Conservation (phyloP, 1,284 basidiomycete species). For the Anthracocystis setariae region DNA sequence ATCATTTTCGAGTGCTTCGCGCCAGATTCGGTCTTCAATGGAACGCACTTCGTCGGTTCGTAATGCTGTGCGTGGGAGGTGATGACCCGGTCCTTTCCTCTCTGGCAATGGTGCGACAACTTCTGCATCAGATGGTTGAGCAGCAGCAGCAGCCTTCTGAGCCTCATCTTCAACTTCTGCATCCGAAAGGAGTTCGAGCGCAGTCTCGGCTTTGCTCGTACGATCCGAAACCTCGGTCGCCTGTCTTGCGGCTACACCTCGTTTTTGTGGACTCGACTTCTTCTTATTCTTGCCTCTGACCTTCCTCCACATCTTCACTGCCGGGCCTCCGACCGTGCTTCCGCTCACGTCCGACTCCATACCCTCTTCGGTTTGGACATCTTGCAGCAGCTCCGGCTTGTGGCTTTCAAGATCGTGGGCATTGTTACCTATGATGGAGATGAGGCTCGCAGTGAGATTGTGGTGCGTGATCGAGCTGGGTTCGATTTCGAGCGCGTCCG, state of each 20-base stretch:
- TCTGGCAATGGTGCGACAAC: not conserved
- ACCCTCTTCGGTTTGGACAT: constrained; percentile 15
- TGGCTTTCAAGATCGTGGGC: constrained; percentile 30
- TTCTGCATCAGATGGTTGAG: not conserved
- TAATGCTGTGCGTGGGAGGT: constrained; percentile 32
- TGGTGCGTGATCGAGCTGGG: constrained; percentile 14
- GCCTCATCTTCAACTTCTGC: no score
- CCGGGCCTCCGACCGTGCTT: constrained; percentile 53
- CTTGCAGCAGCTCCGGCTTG: constrained; percentile 49
- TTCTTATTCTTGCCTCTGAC: constrained; percentile 44
- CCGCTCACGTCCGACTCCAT: constrained; percentile 44
- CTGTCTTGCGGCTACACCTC: constrained; percentile 7
- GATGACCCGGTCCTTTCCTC: not conserved
- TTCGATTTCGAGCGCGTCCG: constrained; percentile 27
- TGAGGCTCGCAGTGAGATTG: constrained; percentile 14
- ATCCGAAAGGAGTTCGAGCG: constrained; percentile 23
- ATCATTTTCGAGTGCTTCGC: constrained; percentile 42
- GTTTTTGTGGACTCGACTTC: constrained; percentile 6
- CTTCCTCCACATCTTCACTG: constrained; percentile 49
- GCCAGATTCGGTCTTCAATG: constrained; percentile 52
- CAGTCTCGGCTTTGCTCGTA: constrained; percentile 43
- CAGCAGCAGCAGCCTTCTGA: not conserved
- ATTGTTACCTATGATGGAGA: constrained; percentile 14
- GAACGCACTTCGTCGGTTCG: constrained; percentile 40
- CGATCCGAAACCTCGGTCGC: constrained; percentile 26